These are phyloP conservation scores for Saturnispora sanitii DNA, from an alignment of 805 yeast genomes.

Conservation along the genomic window DNA sequence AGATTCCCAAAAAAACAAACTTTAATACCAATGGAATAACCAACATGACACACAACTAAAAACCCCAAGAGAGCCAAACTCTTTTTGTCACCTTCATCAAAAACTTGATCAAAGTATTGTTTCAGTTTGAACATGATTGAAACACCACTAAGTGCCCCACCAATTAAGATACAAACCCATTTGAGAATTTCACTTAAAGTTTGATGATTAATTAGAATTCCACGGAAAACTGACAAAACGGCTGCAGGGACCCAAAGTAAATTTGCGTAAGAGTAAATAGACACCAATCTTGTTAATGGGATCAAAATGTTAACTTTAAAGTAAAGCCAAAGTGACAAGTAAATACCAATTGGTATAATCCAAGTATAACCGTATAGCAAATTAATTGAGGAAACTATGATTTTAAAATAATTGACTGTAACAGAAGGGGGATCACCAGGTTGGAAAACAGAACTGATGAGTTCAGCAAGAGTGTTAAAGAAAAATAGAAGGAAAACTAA, in stretches of 20 bases:
- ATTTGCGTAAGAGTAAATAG: conserved; percentile 80
- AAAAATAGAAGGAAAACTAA: conserved; percentile 67
- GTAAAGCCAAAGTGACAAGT: conserved; percentile 40
- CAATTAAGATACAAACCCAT: conserved; percentile 52
- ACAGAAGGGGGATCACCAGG: conserved; percentile 30
- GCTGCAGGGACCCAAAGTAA: conserved; percentile 82
- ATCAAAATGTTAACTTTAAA: conserved; percentile 39
- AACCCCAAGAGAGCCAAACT: conserved; percentile 30
- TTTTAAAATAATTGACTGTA: conserved; percentile 44
- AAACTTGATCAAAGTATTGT: conserved; percentile 30
- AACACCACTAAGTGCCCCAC: conserved; percentile 52
- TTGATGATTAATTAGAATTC: conserved; percentile 37
- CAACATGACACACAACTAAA: conserved; percentile 41
- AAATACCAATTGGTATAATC: conserved; percentile 48
- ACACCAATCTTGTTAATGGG: conserved; percentile 50
- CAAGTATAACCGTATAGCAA: conserved; percentile 71
- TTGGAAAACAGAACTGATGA: conserved; percentile 42
- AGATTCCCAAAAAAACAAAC: conserved; percentile 44
- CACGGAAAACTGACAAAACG: conserved; percentile 46
- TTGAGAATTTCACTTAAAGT: conserved; percentile 41
- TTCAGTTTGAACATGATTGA: conserved; percentile 39
- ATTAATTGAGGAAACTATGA: conserved; percentile 58
- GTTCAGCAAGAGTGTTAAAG: conserved; percentile 57
- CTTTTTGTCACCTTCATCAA: conserved; percentile 31
- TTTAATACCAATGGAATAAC: conserved; percentile 56